Percentiles rank a stretch among this genome's conserved stretches.
These are phyloP conservation scores for Cymbopogon flexuosus DNA, from an alignment of 202 grass and related monocot genomes.

Conservation along the genomic window DNA sequence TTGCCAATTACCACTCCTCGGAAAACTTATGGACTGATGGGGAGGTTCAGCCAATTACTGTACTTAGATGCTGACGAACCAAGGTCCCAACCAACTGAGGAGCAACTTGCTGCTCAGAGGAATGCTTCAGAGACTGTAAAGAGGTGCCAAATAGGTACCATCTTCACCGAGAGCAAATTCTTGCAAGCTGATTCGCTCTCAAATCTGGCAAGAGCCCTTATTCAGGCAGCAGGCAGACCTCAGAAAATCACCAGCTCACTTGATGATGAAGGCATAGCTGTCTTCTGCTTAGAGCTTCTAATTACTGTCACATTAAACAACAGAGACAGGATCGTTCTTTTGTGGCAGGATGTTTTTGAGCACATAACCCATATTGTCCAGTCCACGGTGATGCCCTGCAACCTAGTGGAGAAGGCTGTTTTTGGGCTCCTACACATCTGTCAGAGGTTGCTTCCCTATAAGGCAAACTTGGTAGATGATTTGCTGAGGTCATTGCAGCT, in stretches of 20 bases:
- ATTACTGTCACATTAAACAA: slow-evolving; percentile 95
- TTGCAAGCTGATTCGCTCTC: slow-evolving; percentile 82
- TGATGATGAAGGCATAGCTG: slow-evolving; percentile 74
- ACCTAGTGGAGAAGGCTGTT: slow-evolving; percentile 94
- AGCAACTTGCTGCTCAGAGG: slow-evolving; percentile 76
- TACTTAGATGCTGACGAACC: slow-evolving; percentile 80
- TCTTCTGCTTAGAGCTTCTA: slow-evolving; percentile 91
- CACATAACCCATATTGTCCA: slow-evolving; percentile 93
- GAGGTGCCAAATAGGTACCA: slow-evolving; percentile 79
- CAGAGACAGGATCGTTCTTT: slow-evolving; percentile 87
- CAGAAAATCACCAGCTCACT: slow-evolving; percentile 69
- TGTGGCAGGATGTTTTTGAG: slow-evolving; percentile 94
- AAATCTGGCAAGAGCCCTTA: slow-evolving; percentile 67
- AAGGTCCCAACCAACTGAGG: slow-evolving; percentile 71
- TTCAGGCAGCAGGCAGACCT: slow-evolving; percentile 77
- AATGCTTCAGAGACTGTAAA: slow-evolving; percentile 72
- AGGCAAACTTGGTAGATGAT: slow-evolving; percentile 92
- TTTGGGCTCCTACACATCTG: slow-evolving; percentile 92
- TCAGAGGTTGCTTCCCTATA: slow-evolving; percentile 92
- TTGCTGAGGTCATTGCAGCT: slow-evolving; percentile 81
- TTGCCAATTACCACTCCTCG: slow-evolving; percentile 49
- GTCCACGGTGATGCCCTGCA: slow-evolving; percentile 92
- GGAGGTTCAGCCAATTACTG: slow-evolving; percentile 86
- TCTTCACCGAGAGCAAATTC: slow-evolving; percentile 95
- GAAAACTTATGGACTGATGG: slow-evolving; percentile 84